Conservation (phyloP, 164 flowering plant genomes). For the Magnolia sinica region DNA sequence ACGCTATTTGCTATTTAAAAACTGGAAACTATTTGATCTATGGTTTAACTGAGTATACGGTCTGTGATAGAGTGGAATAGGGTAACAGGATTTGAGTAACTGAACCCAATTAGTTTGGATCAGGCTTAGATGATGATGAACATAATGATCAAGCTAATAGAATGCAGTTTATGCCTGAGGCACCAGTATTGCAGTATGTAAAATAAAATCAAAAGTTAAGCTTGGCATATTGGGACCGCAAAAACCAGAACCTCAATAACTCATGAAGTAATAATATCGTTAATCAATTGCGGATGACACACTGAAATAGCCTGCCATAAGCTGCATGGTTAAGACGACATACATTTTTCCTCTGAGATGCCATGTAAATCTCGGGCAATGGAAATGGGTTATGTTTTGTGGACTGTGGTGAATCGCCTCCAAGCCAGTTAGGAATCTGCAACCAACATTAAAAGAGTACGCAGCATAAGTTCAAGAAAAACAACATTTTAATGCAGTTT, state of each 20-base stretch:
- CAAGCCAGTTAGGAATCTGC: conserved; percentile 91
- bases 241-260: neutral
- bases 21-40: no score
- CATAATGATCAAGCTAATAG: no score
- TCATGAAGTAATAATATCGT: neutral
- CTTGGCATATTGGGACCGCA: neutral
- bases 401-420: conserved; percentile 47
- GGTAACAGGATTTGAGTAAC: no score
- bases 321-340: conserved; percentile 18
- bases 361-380: conserved; percentile 71
- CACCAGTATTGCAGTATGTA: neutral
- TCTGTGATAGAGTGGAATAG: no score
- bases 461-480: neutral
- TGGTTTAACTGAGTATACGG: no score
- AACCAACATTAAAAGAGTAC: conserved; percentile 7
- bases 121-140: neutral
- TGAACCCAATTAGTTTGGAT: neutral
- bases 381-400: conserved; percentile 82
- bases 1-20: no score
- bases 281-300: neutral
- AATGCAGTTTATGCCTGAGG: neutral
- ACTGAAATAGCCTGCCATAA: neutral
- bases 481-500: neutral
- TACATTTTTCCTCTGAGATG: conserved; percentile 81
- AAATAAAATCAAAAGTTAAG: neutral